These are phyloP conservation scores for Aureobasidium uvarum DNA, from an alignment of 2,329 filamentous ascomycete species.

Conservation along the genomic window DNA sequence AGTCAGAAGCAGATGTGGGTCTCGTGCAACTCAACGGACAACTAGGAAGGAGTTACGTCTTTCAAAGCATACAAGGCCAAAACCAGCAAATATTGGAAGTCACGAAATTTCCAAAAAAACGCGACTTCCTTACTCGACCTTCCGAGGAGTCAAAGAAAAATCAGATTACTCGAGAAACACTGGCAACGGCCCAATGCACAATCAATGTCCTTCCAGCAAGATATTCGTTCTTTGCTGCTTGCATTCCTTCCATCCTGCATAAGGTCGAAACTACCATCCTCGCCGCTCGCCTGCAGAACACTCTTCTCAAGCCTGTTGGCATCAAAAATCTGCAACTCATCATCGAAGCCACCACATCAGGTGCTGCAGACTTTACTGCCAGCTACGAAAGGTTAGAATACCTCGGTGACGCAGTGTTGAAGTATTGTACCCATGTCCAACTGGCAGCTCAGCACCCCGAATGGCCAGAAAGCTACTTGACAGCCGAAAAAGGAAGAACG, in stretches of 20 bases:
- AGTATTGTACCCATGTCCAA: constrained; percentile 67
- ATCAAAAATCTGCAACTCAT: constrained; percentile 59
- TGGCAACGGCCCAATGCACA: constrained; percentile 52
- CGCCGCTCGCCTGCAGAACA: constrained; percentile 59
- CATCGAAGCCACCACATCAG: constrained; percentile 67
- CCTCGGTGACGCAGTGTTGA: constrained; percentile 79
- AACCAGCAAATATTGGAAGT: constrained; percentile 15
- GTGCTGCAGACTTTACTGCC: constrained; percentile 56
- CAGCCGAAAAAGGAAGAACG: constrained; percentile 63
- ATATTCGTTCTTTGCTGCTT: constrained; percentile 53
- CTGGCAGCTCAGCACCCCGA: constrained; percentile 59
- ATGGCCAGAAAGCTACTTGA: constrained; percentile 76
- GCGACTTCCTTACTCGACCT: constrained; percentile 57
- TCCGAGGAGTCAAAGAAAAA: constrained; percentile 23
- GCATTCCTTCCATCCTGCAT: constrained; percentile 72
- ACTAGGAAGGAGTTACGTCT: constrained; percentile 29
- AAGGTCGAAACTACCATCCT: constrained; percentile 65
- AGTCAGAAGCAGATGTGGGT: constrained; percentile 25
- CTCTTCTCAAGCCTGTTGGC: constrained; percentile 53
- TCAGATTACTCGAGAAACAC: not conserved
- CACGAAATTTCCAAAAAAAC: constrained; percentile 53
- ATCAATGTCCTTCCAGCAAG: constrained; percentile 48
- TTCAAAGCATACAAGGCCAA: constrained; percentile 25
- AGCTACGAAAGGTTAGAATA: constrained; percentile 88
- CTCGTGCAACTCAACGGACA: constrained; percentile 30